phyloP scores from a whole-genome alignment of 2,329 filamentous ascomycete genomes.

The Fusarium secorum region DNA sequence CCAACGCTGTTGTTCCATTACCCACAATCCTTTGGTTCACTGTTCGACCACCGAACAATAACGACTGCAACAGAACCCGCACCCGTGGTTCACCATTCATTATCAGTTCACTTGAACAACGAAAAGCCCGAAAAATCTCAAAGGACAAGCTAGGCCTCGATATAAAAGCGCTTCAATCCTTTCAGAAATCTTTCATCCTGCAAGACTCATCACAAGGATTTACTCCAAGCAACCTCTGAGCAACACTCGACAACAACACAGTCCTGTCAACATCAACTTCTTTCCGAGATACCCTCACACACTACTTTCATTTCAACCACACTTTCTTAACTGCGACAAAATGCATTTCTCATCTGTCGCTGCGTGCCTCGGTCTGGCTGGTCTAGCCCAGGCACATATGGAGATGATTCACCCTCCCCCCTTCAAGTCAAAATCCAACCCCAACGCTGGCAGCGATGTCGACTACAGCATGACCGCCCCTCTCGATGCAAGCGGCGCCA shows the following conservation, averaged over 20 bases:
- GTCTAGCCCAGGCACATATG: constrained; percentile 63
- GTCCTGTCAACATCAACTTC: constrained; percentile 2
- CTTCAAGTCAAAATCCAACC: constrained; percentile 62
- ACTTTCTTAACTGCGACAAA: constrained; percentile 5
- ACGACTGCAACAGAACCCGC: constrained; percentile 22
- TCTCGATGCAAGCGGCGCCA: constrained; percentile 63
- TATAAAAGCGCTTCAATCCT: constrained; percentile 28
- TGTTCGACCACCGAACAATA: constrained; percentile 21
- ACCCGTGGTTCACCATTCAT: constrained; percentile 22
- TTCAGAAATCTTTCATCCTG: constrained; percentile 16
- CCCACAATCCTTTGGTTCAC: constrained; percentile 34
- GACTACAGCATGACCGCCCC: constrained; percentile 79
- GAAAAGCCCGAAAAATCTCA: constrained; percentile 5
- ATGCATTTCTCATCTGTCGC: constrained; percentile 54
- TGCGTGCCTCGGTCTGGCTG: constrained; percentile 52
- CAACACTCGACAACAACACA: constrained; percentile 13
- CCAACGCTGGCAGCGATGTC: constrained; percentile 55
- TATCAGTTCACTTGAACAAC: constrained; percentile 32
- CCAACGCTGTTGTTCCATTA: constrained; percentile 17
- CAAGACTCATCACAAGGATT: constrained; percentile 1
- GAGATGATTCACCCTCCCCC: constrained; percentile 62
- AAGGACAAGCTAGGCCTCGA: constrained; percentile 16
- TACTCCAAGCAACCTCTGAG: constrained; percentile 14
- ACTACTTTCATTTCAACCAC: neutral
- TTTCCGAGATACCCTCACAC: constrained; percentile 24